Conservation (phyloP, 2,329 filamentous ascomycete species). For the Xylariaceae sp. region DNA sequence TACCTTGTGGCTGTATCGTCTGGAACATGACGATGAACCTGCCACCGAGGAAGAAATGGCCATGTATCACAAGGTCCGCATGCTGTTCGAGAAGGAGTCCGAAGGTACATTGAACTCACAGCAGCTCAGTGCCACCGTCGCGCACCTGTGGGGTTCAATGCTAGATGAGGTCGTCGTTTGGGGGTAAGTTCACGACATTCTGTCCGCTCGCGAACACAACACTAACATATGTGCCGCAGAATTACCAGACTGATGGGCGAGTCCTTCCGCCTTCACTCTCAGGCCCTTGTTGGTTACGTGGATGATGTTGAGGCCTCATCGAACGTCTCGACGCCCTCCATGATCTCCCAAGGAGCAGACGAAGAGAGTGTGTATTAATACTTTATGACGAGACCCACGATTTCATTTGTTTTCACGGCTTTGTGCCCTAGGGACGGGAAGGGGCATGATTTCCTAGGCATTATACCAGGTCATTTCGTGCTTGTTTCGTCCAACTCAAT, state of each 20-base stretch:
- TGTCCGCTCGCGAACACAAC: conserved; percentile 53
- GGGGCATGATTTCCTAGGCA: conserved; percentile 39
- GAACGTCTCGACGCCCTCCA: conserved; percentile 66
- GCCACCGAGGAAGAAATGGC: conserved; percentile 76
- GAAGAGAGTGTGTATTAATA: conserved; percentile 68
- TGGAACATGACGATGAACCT: conserved; percentile 97
- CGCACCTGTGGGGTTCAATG: conserved; percentile 95
- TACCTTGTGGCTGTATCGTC: conserved; percentile 95
- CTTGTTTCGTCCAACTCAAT: conserved; percentile 27
- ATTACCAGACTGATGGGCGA: conserved; percentile 97
- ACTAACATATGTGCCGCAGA: conserved; percentile 50
- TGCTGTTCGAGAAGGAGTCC: conserved; percentile 85
- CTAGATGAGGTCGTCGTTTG: conserved; percentile 98
- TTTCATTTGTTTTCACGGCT: conserved; percentile 36
- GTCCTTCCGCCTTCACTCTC: conserved; percentile 93
- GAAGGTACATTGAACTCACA: conserved; percentile 77
- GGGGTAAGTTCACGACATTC: conserved; percentile 68
- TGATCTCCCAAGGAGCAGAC: conserved; percentile 67
- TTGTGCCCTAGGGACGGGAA: conserved; percentile 21
- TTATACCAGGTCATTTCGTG: conserved; percentile 40
- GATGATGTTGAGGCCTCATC: conserved; percentile 71
- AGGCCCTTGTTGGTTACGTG: conserved; percentile 91
- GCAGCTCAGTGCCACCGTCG: conserved; percentile 84
- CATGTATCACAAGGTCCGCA: conserved; percentile 91
- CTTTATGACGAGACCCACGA: conserved; percentile 46